phyloP scores from a whole-genome alignment of 257 asterid species.

The Solanum pennellii region DNA sequence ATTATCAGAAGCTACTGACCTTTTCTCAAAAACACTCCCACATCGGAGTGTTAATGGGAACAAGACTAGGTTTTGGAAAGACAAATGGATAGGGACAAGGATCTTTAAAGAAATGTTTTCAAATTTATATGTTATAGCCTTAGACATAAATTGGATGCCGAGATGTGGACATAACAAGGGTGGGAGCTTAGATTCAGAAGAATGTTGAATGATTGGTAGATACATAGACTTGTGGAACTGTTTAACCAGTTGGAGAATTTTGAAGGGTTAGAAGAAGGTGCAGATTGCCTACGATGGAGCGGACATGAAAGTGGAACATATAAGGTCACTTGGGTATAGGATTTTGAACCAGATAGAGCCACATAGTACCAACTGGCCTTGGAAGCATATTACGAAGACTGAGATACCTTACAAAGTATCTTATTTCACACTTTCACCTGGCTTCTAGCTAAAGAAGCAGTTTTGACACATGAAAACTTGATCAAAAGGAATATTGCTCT shows the following conservation, averaged over 20 bases:
- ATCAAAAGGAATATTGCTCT: neutral
- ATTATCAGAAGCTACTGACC: neutral
- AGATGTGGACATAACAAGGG: neutral
- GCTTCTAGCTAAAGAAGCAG: neutral
- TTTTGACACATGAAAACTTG: neutral
- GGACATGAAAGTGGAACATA: neutral
- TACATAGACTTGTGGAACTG: neutral
- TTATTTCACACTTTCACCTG: neutral
- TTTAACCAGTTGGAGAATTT: neutral
- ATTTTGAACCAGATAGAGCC: no score
- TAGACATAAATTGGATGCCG: neutral
- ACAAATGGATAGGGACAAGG: neutral
- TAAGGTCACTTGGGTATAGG: neutral
- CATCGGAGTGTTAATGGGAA: neutral
- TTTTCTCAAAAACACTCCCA: neutral
- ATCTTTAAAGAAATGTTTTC: neutral
- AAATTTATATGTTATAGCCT: neutral
- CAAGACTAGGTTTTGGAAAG: neutral
- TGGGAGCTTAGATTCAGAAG: neutral
- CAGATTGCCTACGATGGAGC: neutral
- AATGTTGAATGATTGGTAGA: neutral
- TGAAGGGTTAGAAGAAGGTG: neutral
- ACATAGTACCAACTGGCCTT: no score
- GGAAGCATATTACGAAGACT: no score
- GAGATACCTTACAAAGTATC: no score